Percentiles rank a stretch among this genome's conserved stretches.
phyloP scores from a whole-genome alignment of 768 basidiomycete species.

The Xerocomellus dryophilus region DNA sequence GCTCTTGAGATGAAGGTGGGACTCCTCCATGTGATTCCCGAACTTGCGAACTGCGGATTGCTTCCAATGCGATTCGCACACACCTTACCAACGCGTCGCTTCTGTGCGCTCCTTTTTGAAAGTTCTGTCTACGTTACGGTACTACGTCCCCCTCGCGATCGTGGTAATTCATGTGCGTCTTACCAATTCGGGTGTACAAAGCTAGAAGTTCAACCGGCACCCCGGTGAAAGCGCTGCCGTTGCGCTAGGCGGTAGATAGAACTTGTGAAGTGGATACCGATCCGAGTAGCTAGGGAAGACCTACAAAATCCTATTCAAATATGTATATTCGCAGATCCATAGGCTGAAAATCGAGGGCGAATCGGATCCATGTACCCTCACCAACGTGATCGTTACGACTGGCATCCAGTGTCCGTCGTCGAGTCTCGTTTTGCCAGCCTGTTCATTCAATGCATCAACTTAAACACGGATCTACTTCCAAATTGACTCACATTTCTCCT shows the following conservation, averaged over 20 bases:
- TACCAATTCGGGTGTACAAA: not conserved
- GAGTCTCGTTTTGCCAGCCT: not conserved
- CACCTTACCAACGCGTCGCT: conserved; percentile 2
- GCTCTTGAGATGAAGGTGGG: conserved; percentile 4
- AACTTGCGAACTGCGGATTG: not conserved
- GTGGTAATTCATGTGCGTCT: not conserved
- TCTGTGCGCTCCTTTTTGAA: not conserved
- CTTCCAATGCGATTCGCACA: conserved; percentile 2
- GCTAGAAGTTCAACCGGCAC: not conserved
- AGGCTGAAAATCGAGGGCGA: not conserved
- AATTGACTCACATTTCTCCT: not conserved
- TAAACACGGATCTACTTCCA: not conserved
- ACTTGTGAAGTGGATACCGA: not conserved
- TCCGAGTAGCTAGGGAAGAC: conserved; percentile 9
- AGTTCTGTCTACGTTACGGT: not conserved
- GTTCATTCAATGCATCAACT: not conserved
- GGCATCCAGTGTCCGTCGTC: not conserved
- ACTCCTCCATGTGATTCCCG: not conserved
- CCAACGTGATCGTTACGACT: not conserved
- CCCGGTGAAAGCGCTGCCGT: not conserved
- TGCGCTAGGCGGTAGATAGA: not conserved
- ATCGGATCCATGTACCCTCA: too few species aligned
- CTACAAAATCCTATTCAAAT: not conserved
- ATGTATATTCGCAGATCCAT: conserved; percentile 1
- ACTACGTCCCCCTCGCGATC: not conserved